These are phyloP conservation scores for Salvia rosmarinus DNA, from an alignment of 257 asterid genomes.

Conservation along the genomic window DNA sequence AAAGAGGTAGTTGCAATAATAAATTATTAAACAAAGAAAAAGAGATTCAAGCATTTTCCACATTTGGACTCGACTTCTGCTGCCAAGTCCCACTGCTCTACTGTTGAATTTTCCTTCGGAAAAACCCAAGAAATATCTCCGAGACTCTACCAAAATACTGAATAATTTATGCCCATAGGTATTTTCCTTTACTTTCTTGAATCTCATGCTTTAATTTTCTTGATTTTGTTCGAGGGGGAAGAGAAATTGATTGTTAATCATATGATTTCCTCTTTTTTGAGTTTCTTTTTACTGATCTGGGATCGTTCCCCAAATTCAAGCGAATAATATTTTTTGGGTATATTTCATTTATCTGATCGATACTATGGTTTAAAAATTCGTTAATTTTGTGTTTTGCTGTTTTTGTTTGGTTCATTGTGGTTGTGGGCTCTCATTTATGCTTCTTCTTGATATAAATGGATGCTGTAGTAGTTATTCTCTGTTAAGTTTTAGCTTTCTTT, in stretches of 20 bases:
- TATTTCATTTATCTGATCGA: not conserved
- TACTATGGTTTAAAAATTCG: not conserved
- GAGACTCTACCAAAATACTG: not conserved
- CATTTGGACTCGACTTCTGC: not conserved
- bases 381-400: not conserved
- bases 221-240: conserved; percentile 13
- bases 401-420: conserved; percentile 23
- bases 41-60: conserved; percentile 9
- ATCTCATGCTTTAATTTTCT: conserved; percentile 23
- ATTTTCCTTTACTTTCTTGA: conserved; percentile 20
- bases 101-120: not conserved
- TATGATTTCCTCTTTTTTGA: not conserved
- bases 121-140: conserved; percentile 4
- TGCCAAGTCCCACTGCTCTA: conserved; percentile 13
- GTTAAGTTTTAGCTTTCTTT: not conserved
- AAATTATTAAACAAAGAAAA: not conserved
- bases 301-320: not conserved
- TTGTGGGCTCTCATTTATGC: conserved; percentile 10
- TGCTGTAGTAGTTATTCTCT: not conserved
- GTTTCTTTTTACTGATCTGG: not conserved
- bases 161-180: conserved; percentile 2
- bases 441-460: conserved; percentile 19
- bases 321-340: not conserved
- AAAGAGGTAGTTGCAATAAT: not conserved
- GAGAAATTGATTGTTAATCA: not conserved